Conservation (phyloP, 2,329 filamentous ascomycete genomes). For the Didymella arachidicola region DNA sequence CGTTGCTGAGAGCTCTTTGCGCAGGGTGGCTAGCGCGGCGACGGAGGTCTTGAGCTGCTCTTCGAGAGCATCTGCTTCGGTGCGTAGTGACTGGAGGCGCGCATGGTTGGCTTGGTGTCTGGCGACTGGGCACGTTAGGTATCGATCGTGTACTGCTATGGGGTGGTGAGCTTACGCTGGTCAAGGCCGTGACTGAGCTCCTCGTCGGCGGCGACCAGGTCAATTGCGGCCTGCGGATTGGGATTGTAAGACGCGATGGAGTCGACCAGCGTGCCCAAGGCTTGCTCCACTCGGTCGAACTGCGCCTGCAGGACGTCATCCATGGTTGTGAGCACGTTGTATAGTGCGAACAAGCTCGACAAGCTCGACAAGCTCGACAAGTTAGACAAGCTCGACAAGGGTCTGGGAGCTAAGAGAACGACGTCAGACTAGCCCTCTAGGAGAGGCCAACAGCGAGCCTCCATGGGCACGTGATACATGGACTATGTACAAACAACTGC, state of each 20-base stretch:
- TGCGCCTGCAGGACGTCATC: slow-evolving; percentile 53
- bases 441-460: background rate
- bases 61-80: slow-evolving; percentile 71
- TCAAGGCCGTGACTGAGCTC: slow-evolving; percentile 72
- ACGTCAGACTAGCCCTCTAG: background rate
- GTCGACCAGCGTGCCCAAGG: slow-evolving; percentile 73
- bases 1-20: slow-evolving; percentile 71
- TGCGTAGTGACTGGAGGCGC: slow-evolving; percentile 73
- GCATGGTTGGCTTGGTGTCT: slow-evolving; percentile 77
- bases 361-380: slow-evolving; percentile 5
- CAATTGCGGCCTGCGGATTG: slow-evolving; percentile 69
- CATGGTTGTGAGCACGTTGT: slow-evolving; percentile 43
- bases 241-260: slow-evolving; percentile 86
- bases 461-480: slow-evolving; percentile 15
- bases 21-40: slow-evolving; percentile 72
- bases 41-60: slow-evolving; percentile 75
- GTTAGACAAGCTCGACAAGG: slow-evolving; percentile 8
- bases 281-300: slow-evolving; percentile 57
- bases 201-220: slow-evolving; percentile 74
- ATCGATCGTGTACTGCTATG: background rate
- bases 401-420: slow-evolving; percentile 11
- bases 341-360: slow-evolving; percentile 18
- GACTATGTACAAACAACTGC: background rate
- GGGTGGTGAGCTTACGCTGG: slow-evolving; percentile 59
- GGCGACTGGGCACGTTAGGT: slow-evolving; percentile 63